Base-by-base conservation (phyloP, 2,329 filamentous ascomycete genomes). In the Drechslera avenae region DNA sequence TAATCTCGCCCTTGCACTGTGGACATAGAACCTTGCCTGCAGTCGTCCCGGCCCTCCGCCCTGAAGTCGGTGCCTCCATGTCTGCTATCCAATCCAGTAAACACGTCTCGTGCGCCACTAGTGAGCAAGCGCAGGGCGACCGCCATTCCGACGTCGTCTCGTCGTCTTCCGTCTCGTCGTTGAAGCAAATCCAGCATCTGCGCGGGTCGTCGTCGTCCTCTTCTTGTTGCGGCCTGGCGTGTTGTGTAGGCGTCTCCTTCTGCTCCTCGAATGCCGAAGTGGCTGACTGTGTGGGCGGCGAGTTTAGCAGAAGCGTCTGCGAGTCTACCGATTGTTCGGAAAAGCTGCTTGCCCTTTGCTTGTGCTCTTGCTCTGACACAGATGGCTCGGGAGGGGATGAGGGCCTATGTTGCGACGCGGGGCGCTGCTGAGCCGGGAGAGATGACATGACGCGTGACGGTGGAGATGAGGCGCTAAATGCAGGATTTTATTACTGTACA, bases 51-150 rank as follows among this genome's bases (percentile, higher is more conserved):
- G 68, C 82, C 60, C 77, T 73, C 58, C 77, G 75, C 54, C 78
- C 67, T 14, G 82, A 75, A 31, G 77, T 81, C 1, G 83, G 83
- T 17, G 82, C 79, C 75, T 97, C 91, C 68, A 91, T 84, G 68
- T 96, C 91, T n/a, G 90, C 88, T 14, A 97, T 88, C 92, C 92
- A 99, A 65, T 91, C 88, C 32, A 97, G 80, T 59, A 97, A 81
- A 71, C 92, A 96, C 53, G 86, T 83, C 72, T 97, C 91, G 71
- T 99, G 94, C 1, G 92, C 94, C 48, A 90, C 89, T 32, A 99
- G 81, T 10, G 90, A 91, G 75, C 94, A 99, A 0, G 88, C 88
- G 71, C 94, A 99, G 1, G 94, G 92, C 46, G 88, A 89, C 36
- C 90, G 86, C 93, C 94, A 99, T 60, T 81, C 79, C 2, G 80